These are phyloP conservation scores for Apiotrichum porosum DNA, from an alignment of 1,284 basidiomycete species.

Conservation along the genomic window DNA sequence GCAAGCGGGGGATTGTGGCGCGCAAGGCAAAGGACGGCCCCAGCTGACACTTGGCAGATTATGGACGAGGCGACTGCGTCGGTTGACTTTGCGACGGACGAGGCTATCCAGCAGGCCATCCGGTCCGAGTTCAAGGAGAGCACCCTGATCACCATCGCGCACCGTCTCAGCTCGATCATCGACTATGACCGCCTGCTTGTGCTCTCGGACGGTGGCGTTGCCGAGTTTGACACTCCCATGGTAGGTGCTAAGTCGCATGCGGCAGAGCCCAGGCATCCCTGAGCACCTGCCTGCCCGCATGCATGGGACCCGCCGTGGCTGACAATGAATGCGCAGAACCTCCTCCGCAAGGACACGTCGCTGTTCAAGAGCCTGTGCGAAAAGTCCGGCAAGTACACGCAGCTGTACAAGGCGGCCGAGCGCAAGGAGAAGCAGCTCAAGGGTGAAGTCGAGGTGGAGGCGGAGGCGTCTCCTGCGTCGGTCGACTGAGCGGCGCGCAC, in stretches of 20 bases:
- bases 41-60: slow-evolving; percentile 49
- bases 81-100: slow-evolving; percentile 66
- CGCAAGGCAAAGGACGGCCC: too few species aligned
- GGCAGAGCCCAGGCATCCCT: too few species aligned
- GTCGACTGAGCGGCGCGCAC: too few species aligned
- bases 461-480: too few species aligned
- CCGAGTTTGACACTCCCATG: slow-evolving; percentile 76
- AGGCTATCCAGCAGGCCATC: slow-evolving; percentile 71
- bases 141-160: slow-evolving; percentile 79
- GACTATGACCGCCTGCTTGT: slow-evolving; percentile 80
- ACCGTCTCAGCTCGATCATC: slow-evolving; percentile 61
- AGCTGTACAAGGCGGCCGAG: slow-evolving; percentile 49
- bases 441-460: too few species aligned
- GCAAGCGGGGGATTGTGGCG: too few species aligned
- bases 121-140: slow-evolving; percentile 69
- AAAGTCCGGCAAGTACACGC: slow-evolving; percentile 69
- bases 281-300: too few species aligned
- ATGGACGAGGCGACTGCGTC: slow-evolving; percentile 79
- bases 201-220: slow-evolving; percentile 69
- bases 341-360: slow-evolving; percentile 67
- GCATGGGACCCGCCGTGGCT: too few species aligned
- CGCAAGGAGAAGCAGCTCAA: slow-evolving; percentile 30
- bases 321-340: too few species aligned
- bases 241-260: too few species aligned
- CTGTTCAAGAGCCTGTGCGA: slow-evolving; percentile 75